Evolutionary conservation across 129 eudicot species (phyloP).

Genomic region (Glebionis coronaria): DNA sequence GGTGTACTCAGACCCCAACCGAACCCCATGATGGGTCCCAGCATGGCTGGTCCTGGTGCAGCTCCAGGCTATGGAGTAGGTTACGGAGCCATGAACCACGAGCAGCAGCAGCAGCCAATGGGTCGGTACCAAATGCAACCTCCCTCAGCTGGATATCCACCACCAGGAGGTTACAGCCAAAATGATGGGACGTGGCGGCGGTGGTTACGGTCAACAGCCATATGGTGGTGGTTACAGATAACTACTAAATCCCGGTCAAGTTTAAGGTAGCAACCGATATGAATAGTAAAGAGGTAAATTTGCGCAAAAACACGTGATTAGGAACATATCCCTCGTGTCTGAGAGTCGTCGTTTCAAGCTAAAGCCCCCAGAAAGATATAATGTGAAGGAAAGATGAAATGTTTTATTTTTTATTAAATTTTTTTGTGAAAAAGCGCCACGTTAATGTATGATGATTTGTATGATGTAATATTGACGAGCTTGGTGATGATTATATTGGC

Average conservation of each 20-base stretch:
- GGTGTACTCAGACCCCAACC: constrained; percentile 63
- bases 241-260: constrained; percentile 4
- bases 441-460: constrained; percentile 30
- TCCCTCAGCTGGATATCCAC: constrained; percentile 49
- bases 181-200: constrained; percentile 74
- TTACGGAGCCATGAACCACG: constrained; percentile 52
- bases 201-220: constrained; percentile 81
- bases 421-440: constrained; percentile 8
- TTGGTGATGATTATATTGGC: constrained; percentile 7
- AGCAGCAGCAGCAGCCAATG: constrained; percentile 54
- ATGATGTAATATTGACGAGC: constrained; percentile 28
- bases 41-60: constrained; percentile 57
- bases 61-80: constrained; percentile 36
- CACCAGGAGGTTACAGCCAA: constrained; percentile 67
- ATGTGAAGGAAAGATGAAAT: constrained; percentile 18
- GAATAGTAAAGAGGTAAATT: constrained; percentile 20
- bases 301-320: constrained; percentile 1
- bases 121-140: constrained; percentile 60
- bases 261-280: neutral
- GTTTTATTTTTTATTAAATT: neutral
- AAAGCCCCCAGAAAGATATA: neutral
- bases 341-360: neutral
- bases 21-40: constrained; percentile 67
- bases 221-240: constrained; percentile 69
- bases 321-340: neutral